Percentiles rank a stretch among this genome's conserved stretches.
These are phyloP conservation scores for Camelina neglecta DNA, from an alignment of 345 rosid species.

Conservation along the genomic window DNA sequence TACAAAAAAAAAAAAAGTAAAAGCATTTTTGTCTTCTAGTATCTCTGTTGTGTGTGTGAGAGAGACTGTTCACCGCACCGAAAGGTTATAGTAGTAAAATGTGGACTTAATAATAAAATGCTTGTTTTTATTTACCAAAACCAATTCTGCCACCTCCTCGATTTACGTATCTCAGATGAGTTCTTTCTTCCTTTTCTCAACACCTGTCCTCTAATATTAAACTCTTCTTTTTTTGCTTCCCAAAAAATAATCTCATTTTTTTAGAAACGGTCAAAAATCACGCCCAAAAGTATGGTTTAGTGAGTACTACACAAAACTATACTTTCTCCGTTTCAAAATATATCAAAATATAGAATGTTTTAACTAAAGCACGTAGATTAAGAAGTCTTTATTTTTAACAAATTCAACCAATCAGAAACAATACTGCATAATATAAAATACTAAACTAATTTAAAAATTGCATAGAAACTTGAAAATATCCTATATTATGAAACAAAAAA, in stretches of 20 bases:
- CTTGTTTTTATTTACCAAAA: slow-evolving; percentile 1
- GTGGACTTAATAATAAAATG: slow-evolving; percentile 6
- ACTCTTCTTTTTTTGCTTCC: background rate
- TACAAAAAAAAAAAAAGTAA: background rate
- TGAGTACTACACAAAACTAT: background rate
- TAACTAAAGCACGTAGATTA: too few species aligned
- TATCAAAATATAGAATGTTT: too few species aligned
- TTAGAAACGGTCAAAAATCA: slow-evolving; percentile 38
- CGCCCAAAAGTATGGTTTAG: slow-evolving; percentile 10
- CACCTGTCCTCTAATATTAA: slow-evolving; percentile 27
- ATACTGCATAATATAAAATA: too few species aligned
- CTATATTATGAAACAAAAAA: too few species aligned
- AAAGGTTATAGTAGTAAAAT: slow-evolving; percentile 29
- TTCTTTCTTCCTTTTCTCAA: background rate
- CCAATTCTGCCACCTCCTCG: slow-evolving; percentile 31
- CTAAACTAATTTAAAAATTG: too few species aligned
- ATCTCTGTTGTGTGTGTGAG: background rate
- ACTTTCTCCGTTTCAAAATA: too few species aligned
- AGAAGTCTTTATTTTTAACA: too few species aligned
- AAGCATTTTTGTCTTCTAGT: slow-evolving; percentile 37
- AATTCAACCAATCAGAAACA: too few species aligned
- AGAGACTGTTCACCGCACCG: slow-evolving; percentile 31
- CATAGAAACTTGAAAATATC: too few species aligned
- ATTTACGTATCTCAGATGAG: slow-evolving; percentile 38
- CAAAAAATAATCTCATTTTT: slow-evolving; percentile 3